Evolutionary conservation across 2,329 filamentous ascomycete species (phyloP), one percentile per base, ranked within the genome.

Genomic region (Teratosphaeriaceae sp.): DNA sequence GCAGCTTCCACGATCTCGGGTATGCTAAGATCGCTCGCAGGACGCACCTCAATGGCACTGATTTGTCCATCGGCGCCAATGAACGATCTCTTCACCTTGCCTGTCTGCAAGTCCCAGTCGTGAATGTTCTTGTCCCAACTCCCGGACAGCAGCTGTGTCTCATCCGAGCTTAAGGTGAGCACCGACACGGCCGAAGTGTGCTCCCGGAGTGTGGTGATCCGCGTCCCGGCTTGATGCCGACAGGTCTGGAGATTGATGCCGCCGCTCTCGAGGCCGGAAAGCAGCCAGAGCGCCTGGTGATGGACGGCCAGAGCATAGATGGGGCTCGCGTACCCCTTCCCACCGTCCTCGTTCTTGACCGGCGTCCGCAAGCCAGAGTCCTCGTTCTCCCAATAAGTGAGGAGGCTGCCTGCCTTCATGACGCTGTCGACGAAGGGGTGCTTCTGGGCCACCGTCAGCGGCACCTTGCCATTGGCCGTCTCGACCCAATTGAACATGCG

Each of bases 331-430:
- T n/a, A n/a, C 42, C 63, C 63, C 13, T 51, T 53, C 22, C 86
- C 82, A 37, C 84, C 71, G 1, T 63, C 56, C 59, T 61, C 2
- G 33, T 53, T 51, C 8, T 48, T 48, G 4, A 57, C 55, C 12
- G 61, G 63, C 15, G 60, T 63, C 3, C 58, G 56, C 13, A 57
- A 23, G 8, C 36, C 2, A 1, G 80, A 78, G 60, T 98, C 90
- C 62, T 96, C 89, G 57, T 97, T 98, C 64, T 96, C 92, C 92
- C 92, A 98, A 64, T 98, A 98, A 40, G 86, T 94, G 76, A 96
- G 82, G 38, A 97, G 69, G 5, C 95, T 86, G 1, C 89, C 92
- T 2, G 90, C 89, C 65, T 98, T 98, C 43, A 88, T 87, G 33
- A 98, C 92, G 56, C 87, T 95, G 62, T 98, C 92, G 30, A 98